These are phyloP conservation scores for Gymnopilus dilepis DNA, from an alignment of 768 basidiomycete species.

Conservation along the genomic window DNA sequence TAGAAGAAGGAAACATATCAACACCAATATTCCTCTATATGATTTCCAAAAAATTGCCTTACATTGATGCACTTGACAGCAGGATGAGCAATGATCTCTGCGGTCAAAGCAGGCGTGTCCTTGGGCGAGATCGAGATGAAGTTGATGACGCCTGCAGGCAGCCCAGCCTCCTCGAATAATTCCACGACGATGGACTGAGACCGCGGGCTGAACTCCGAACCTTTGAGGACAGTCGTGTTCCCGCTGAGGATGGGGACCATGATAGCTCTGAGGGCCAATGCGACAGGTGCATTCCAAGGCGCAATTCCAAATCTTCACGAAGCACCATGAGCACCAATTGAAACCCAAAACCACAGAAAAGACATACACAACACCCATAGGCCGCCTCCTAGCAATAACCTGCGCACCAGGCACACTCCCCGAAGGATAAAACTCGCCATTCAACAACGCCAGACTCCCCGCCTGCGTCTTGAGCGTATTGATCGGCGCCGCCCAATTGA, in stretches of 20 bases:
- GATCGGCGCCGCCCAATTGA: conserved; percentile 31
- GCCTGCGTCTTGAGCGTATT: conserved; percentile 38
- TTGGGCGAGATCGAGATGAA: conserved; percentile 53
- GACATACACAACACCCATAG: conserved; percentile 58
- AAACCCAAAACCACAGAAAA: background rate
- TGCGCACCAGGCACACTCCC: conserved; percentile 45
- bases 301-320: conserved; percentile 52
- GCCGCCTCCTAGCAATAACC: conserved; percentile 49
- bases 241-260: conserved; percentile 56
- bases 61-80: conserved; percentile 59
- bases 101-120: conserved; percentile 46
- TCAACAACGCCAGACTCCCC: conserved; percentile 40
- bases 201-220: conserved; percentile 55
- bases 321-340: background rate
- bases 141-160: conserved; percentile 66
- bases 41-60: conserved; percentile 19
- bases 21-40: too few species aligned
- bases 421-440: conserved; percentile 51
- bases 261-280: conserved; percentile 49
- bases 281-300: conserved; percentile 61
- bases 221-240: conserved; percentile 59
- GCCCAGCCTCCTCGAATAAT: conserved; percentile 59
- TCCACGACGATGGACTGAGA: conserved; percentile 52
- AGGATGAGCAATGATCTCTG: conserved; percentile 61
- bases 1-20: conserved; percentile 21